These are phyloP conservation scores for Clonostachys rosea DNA, from an alignment of 2,329 filamentous ascomycete genomes.

Conservation along the genomic window DNA sequence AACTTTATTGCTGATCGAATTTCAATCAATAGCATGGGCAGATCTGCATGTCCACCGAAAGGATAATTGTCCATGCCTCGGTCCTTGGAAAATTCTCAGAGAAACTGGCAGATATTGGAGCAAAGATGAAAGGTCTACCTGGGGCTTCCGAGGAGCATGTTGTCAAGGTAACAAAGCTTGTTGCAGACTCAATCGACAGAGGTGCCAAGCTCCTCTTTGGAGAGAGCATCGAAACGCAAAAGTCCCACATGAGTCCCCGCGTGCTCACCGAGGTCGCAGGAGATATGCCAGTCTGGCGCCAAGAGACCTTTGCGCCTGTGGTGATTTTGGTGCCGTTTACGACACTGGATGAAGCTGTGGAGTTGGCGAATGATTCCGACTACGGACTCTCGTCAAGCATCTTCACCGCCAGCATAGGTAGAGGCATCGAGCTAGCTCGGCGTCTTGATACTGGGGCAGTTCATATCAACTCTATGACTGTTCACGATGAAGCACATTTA, in stretches of 20 bases:
- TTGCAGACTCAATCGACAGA: slow-evolving; percentile 48
- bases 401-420: slow-evolving; percentile 26
- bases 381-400: slow-evolving; percentile 62
- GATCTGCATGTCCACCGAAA: slow-evolving; percentile 69
- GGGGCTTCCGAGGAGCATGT: not conserved
- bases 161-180: slow-evolving; percentile 22
- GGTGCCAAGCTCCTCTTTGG: slow-evolving; percentile 56
- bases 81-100: slow-evolving; percentile 6
- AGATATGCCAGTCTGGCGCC: slow-evolving; percentile 62
- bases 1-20: not conserved
- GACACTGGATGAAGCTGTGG: slow-evolving; percentile 57
- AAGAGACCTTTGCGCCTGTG: slow-evolving; percentile 63
- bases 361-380: slow-evolving; percentile 65
- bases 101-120: not conserved
- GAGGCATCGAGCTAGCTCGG: not conserved
- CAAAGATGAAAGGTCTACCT: not conserved
- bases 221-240: slow-evolving; percentile 30
- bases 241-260: slow-evolving; percentile 44
- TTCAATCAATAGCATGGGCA: slow-evolving; percentile 38
- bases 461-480: not conserved
- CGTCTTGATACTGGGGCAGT: not conserved
- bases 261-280: slow-evolving; percentile 56
- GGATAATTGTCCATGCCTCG: slow-evolving; percentile 36
- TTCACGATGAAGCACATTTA: not conserved
- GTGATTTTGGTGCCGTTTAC: slow-evolving; percentile 58